These are phyloP conservation scores for Capniomyces stellatus DNA, from an alignment of 371 early-diverging fungal species.

Conservation along the genomic window DNA sequence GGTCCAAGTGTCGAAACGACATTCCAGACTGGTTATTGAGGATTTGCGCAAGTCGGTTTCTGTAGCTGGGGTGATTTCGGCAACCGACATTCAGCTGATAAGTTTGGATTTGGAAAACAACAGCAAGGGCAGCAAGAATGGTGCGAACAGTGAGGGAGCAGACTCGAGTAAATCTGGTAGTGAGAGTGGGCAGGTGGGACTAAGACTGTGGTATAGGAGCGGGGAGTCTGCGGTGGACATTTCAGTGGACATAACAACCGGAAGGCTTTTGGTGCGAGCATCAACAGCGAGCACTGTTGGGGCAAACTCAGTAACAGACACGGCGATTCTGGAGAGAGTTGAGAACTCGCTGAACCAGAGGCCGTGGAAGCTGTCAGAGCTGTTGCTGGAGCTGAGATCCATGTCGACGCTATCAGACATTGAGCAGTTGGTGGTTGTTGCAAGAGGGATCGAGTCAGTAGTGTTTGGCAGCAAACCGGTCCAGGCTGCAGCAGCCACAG, in stretches of 20 bases:
- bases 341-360: slow-evolving; percentile 20
- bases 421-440: slow-evolving; percentile 11
- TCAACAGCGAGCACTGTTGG: slow-evolving; percentile 9
- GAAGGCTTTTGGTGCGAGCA: slow-evolving; percentile 16
- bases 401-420: slow-evolving; percentile 18
- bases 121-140: neutral
- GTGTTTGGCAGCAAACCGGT: neutral
- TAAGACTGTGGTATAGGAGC: slow-evolving; percentile 22
- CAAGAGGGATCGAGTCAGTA: neutral
- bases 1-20: slow-evolving; percentile 16
- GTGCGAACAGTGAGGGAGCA: too few species aligned
- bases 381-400: slow-evolving; percentile 22
- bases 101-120: slow-evolving; percentile 1
- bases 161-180: neutral
- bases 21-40: slow-evolving; percentile 13
- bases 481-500: neutral
- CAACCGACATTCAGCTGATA: slow-evolving; percentile 12
- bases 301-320: neutral
- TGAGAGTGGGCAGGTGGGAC: neutral
- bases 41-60: slow-evolving; percentile 7
- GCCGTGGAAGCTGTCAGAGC: slow-evolving; percentile 19
- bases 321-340: slow-evolving; percentile 13
- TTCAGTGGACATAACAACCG: slow-evolving; percentile 17
- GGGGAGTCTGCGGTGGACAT: slow-evolving; percentile 22
- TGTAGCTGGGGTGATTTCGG: slow-evolving; percentile 9